Evolutionary conservation across 176 grass and related monocot species (phyloP).

Genomic region (Oryza brachyantha): DNA sequence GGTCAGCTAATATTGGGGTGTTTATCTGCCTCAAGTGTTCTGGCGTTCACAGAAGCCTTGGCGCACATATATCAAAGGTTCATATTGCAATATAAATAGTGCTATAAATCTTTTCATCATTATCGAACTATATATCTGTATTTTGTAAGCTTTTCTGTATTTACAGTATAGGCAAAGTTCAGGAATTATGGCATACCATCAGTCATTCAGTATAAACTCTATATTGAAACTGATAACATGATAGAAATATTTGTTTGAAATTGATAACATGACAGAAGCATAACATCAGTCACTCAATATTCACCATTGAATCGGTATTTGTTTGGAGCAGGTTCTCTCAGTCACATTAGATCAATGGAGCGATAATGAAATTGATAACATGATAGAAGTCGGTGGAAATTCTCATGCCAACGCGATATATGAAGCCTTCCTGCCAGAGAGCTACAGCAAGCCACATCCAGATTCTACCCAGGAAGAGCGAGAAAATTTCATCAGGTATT

Average conservation of each 20-base stretch:
- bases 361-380: slow-evolving; percentile 60
- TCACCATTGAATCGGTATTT: not conserved
- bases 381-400: slow-evolving; percentile 89
- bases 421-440: slow-evolving; percentile 78
- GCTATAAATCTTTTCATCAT: not conserved
- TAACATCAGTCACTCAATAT: too few relatives aligned
- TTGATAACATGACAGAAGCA: too few relatives aligned
- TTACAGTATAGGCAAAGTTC: not conserved
- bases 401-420: slow-evolving; percentile 77
- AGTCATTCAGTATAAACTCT: too few relatives aligned
- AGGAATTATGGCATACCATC: not conserved
- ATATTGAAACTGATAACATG: too few relatives aligned
- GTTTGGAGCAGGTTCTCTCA: slow-evolving; percentile 54
- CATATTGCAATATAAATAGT: not conserved
- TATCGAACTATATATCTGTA: not conserved
- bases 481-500: slow-evolving; percentile 67
- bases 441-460: slow-evolving; percentile 55
- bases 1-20: slow-evolving; percentile 67
- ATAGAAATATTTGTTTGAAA: too few relatives aligned
- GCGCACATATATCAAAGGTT: slow-evolving; percentile 78
- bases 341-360: slow-evolving; percentile 79
- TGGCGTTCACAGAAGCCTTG: slow-evolving; percentile 69
- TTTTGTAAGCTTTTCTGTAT: not conserved
- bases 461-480: slow-evolving; percentile 58
- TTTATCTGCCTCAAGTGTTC: slow-evolving; percentile 72